A percentile compares a stretch with the other conserved stretches of the same genome.
Conservation (phyloP, 176 grass and related monocot genomes). For the Chloris gayana region DNA sequence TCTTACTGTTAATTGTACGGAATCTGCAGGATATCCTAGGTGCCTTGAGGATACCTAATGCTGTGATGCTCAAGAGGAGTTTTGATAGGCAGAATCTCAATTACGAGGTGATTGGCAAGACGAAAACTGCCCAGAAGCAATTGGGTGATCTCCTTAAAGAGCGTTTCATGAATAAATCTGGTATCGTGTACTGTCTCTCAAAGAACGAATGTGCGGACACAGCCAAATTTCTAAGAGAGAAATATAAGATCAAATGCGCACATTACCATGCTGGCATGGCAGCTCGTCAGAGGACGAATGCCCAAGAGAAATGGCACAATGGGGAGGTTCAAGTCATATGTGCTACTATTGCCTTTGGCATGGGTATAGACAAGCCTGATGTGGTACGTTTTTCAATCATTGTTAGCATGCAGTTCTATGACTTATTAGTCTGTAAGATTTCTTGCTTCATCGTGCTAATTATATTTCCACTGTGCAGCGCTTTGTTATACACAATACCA, state of each 20-base stretch:
- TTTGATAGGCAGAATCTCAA: constrained; percentile 86
- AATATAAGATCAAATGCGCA: constrained; percentile 70
- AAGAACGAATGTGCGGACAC: constrained; percentile 88
- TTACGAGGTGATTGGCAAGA: constrained; percentile 76
- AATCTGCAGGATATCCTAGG: constrained; percentile 68
- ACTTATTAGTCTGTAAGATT: neutral
- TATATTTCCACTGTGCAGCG: constrained; percentile 48
- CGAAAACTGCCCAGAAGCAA: constrained; percentile 67
- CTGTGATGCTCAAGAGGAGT: constrained; percentile 72
- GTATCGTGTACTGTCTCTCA: constrained; percentile 86
- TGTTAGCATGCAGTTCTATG: neutral
- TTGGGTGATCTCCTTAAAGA: constrained; percentile 78
- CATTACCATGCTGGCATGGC: constrained; percentile 86
- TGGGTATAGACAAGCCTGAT: constrained; percentile 98
- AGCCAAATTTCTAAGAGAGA: constrained; percentile 81
- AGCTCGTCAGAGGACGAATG: constrained; percentile 57
- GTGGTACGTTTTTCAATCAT: constrained; percentile 52
- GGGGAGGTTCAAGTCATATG: constrained; percentile 84
- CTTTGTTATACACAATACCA: constrained; percentile 87
- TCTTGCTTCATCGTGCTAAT: constrained; percentile 9
- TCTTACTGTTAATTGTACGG: constrained; percentile 17
- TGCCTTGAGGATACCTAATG: constrained; percentile 66
- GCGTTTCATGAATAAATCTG: constrained; percentile 67
- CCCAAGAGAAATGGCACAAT: constrained; percentile 86
- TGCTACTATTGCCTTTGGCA: constrained; percentile 94